Base-by-base conservation (phyloP, 176 grass and related monocot species). In the Microstegium vimineum region DNA sequence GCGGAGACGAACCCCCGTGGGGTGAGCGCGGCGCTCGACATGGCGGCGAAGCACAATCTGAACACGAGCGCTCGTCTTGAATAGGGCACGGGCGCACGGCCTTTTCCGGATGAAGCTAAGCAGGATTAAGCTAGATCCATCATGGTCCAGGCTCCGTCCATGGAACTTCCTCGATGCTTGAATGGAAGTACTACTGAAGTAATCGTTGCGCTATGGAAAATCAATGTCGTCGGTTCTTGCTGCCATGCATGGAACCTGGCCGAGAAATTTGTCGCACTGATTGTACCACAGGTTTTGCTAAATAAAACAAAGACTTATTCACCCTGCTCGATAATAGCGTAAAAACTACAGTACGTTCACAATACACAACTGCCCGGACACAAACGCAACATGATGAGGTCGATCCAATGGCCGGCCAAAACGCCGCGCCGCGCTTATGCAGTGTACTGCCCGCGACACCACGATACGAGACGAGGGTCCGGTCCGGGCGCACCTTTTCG, bases 31-130 rank as follows among this genome's bases (percentile, higher is more conserved):
- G 77, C 82, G 15, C 75, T 97, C 9, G 23, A 66, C 8, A 81
- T 30, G 37, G 91, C 91, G 33, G 88, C 88, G 31, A 71, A 35
- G 52, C 69, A 89, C 68, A 88, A 92, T 30, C 51, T n/a, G 77
- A 76, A 18, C 69, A 62, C 52, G 28, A 23, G 62, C 5, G 42
- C 62, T 62, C 62, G 28, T 0, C 62, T 13, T 49, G 76, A 78
- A 32, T 28, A 8, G 22, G 18, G 9, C 5, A 57, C 3, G n/a
- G n/a, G n/a, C n/a, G n/a, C 7, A 8, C 17, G 35, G 35, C 37
- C 22, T 25, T 25, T 42, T 25, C 35, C 22, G 66, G 38, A 57
- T 25, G 9, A 25, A 25, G 54, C 8, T 56, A 59, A 23, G 54
- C 64, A 67, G 6, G 30, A 23, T 8, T 20, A 32, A 25, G 22